phyloP scores from a whole-genome alignment of 23 red algal species.

The Agarophyton chilense region DNA sequence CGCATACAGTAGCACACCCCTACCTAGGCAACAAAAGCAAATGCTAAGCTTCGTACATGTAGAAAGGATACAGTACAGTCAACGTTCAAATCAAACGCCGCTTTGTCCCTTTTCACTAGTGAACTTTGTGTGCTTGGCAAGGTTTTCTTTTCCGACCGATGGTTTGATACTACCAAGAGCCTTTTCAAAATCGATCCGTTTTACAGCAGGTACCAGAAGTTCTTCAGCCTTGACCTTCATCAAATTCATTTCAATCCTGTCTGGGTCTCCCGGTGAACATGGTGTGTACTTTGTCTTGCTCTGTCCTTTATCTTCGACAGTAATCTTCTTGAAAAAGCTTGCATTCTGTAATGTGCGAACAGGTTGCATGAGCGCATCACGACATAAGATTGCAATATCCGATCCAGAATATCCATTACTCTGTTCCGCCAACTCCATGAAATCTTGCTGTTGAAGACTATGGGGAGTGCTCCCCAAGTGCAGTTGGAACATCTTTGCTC shows the following conservation, averaged over 20 bases:
- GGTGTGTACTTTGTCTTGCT: conserved; percentile 68
- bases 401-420: conserved; percentile 92
- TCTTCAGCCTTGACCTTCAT: conserved; percentile 78
- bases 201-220: conserved; percentile 83
- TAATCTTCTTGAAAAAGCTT: conserved; percentile 74
- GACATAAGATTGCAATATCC: conserved; percentile 88
- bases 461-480: conserved; percentile 91
- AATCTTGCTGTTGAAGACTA: conserved; percentile 68
- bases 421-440: conserved; percentile 60
- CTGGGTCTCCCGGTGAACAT: conserved; percentile 87
- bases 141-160: conserved; percentile 78
- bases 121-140: conserved; percentile 80
- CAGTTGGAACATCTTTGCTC: conserved; percentile 86
- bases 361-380: conserved; percentile 99
- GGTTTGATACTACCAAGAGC: conserved; percentile 83
- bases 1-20: not conserved
- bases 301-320: conserved; percentile 41
- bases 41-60: not conserved
- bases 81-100: conserved; percentile 35
- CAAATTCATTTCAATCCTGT: conserved; percentile 80
- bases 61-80: not conserved
- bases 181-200: conserved; percentile 84
- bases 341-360: conserved; percentile 93
- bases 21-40: not conserved
- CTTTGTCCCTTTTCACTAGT: conserved; percentile 92